Evolutionary conservation across 345 rosid genomes (phyloP).

Genomic region (Rhodomyrtus tomentosa): DNA sequence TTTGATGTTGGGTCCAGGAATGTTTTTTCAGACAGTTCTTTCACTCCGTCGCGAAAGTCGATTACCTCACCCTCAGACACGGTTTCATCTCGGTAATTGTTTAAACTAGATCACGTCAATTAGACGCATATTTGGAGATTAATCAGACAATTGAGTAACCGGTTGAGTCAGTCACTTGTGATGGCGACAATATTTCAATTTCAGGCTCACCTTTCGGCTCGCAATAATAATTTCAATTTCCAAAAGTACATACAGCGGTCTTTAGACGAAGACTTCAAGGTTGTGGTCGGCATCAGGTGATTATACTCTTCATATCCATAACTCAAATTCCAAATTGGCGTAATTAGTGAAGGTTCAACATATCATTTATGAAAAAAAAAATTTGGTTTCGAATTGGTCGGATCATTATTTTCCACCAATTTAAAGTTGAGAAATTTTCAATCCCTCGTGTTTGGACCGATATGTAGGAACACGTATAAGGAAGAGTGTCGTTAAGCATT

Average conservation of each 20-base stretch:
- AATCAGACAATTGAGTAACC: neutral
- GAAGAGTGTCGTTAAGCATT: no score
- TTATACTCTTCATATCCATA: neutral
- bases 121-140: neutral
- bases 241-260: slow-evolving; percentile 68
- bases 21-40: slow-evolving; percentile 66
- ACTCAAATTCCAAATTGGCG: neutral
- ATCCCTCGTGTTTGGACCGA: neutral
- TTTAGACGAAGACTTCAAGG: slow-evolving; percentile 64
- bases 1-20: slow-evolving; percentile 20
- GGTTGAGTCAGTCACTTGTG: neutral
- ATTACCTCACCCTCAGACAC: slow-evolving; percentile 68
- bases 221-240: slow-evolving; percentile 41
- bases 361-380: neutral
- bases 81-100: slow-evolving; percentile 46
- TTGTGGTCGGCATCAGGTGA: slow-evolving; percentile 65
- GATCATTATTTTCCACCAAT: neutral
- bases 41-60: slow-evolving; percentile 57
- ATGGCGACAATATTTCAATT: neutral
- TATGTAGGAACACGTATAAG: neutral
- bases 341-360: neutral
- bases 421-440: neutral
- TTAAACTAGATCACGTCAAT: neutral
- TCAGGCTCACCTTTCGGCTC: slow-evolving; percentile 45
- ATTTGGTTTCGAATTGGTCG: neutral